Evolutionary conservation across 1,284 basidiomycete species (phyloP), one percentile per base, ranked within the genome.

Genomic region (Phylloporus gajari): DNA sequence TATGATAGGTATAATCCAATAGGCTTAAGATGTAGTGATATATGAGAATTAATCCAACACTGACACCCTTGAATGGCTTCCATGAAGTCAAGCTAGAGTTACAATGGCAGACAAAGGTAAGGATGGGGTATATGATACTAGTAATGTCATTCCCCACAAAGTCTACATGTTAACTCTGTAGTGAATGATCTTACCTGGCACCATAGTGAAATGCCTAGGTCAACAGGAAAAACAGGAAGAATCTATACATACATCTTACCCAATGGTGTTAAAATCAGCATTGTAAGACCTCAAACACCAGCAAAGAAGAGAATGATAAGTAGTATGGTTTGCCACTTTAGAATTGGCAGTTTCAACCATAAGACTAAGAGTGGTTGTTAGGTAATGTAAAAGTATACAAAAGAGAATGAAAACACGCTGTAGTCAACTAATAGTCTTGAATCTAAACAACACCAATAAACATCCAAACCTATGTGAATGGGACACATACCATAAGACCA

Each of bases 201-300:
- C 96, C 96, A 97, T 77, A 95, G 85, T 23, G 96, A 96, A 48
- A 95, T 94, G 69, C 95, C 96, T 67, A 97, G 88, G 78, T 96
- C 96, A 70, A 97, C 95, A 15, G 96, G 96, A 77, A 97, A 97
- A 25, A 97, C 94, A 69, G 96, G 95, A 65, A 97, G 85, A 25
- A 97, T 86, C 96, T 96, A 97, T 19, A 96, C 97, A 81, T 97
- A 96, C 9, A 94, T 94, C 84, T 96, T 97, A 79, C 94, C 94
- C 84, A 96, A 92, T 77, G 92, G 88, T 25, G 94, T 97, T 78
- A 97, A 86, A 68, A 95, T 85, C 69, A 88, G 82, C 81, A 97
- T 86, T 83, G 95, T 85, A 19, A 90, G 77, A 21, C 88, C 94
- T 96, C 96, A 97, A 65, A 97, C 89, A 70, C 90, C 90, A 73